A percentile compares a stretch with the other conserved stretches of the same genome.
Conservation (phyloP, 345 rosid genomes). For the Murraya paniculata region DNA sequence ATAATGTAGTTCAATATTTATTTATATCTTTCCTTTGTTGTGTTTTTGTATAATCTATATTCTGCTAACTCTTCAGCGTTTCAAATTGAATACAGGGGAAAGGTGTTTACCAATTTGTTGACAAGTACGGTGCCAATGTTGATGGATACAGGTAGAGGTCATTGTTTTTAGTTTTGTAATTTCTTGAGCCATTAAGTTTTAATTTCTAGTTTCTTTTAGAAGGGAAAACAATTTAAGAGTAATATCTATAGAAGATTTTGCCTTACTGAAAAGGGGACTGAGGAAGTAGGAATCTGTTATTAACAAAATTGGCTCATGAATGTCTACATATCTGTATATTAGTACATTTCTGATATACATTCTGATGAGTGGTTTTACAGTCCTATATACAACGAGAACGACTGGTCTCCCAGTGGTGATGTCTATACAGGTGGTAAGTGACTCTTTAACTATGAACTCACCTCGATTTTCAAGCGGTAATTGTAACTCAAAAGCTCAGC, state of each 20-base stretch:
- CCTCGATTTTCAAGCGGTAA: not conserved
- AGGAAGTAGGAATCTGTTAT: too few species aligned
- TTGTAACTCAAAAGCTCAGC: too few species aligned
- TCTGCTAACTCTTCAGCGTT: not conserved
- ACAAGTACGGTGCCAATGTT: slow-evolving; percentile 96
- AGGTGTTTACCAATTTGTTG: slow-evolving; percentile 91
- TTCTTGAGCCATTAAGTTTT: not conserved
- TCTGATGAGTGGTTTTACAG: slow-evolving; percentile 30
- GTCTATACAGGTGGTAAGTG: slow-evolving; percentile 70
- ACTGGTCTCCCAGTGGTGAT: slow-evolving; percentile 82
- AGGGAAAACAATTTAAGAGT: not conserved
- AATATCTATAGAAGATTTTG: too few species aligned
- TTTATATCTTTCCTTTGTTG: not conserved
- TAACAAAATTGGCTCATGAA: too few species aligned
- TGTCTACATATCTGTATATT: too few species aligned
- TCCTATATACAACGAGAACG: slow-evolving; percentile 65
- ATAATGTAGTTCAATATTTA: too few species aligned
- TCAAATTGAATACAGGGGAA: slow-evolving; percentile 56
- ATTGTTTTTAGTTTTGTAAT: not conserved
- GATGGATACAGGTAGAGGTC: slow-evolving; percentile 79
- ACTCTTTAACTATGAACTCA: not conserved
- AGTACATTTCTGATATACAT: too few species aligned
- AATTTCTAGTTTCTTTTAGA: not conserved
- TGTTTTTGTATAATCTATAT: not conserved
- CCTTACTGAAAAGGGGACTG: too few species aligned